phyloP scores from a whole-genome alignment of 1,284 basidiomycete species.

The Malassezia arunalokei region DNA sequence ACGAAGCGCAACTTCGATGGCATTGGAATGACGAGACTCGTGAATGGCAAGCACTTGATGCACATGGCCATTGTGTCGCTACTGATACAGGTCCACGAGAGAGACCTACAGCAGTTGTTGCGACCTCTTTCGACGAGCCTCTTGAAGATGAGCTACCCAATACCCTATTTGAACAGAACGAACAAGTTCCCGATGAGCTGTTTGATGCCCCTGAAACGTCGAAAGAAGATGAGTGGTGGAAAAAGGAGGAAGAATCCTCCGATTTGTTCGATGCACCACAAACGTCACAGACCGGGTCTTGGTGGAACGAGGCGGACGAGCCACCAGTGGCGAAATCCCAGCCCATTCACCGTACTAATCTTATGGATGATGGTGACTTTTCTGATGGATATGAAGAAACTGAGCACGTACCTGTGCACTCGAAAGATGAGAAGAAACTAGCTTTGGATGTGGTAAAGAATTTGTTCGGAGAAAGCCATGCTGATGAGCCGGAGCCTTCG shows the following conservation, averaged over 20 bases:
- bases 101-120: not conserved
- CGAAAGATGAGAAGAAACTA: constrained; percentile 1
- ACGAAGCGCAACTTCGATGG: constrained; percentile 4
- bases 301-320: constrained; percentile 6
- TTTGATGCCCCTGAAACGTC: not conserved
- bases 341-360: not conserved
- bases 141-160: constrained; percentile 48
- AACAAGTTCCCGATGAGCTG: not conserved
- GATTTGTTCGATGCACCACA: constrained; percentile 17
- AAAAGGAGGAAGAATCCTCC: constrained; percentile 19
- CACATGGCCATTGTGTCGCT: not conserved
- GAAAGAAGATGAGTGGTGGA: no score
- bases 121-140: not conserved
- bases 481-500: not conserved
- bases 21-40: constrained; percentile 10
- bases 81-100: constrained; percentile 4
- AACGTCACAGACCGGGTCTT: not conserved
- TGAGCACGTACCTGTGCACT: not conserved
- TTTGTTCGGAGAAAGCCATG: constrained; percentile 47
- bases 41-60: not conserved
- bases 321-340: not conserved
- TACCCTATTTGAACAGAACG: constrained; percentile 8
- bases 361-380: constrained; percentile 19
- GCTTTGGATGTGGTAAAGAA: constrained; percentile 19
- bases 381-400: constrained; percentile 39